Conservation (phyloP, 164 flowering plant genomes). For the Chimonanthus salicifolius region DNA sequence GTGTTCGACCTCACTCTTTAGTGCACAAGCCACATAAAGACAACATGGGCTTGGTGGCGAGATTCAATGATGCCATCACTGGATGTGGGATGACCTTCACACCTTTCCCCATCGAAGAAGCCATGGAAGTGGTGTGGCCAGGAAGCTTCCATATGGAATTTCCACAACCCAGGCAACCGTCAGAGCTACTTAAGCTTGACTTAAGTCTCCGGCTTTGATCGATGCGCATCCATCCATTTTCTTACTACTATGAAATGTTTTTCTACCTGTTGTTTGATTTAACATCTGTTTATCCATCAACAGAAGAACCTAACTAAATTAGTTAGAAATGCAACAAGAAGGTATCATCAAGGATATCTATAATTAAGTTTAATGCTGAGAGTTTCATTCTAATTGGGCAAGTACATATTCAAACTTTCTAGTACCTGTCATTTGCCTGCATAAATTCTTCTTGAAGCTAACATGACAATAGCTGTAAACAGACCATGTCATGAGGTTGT, state of each 20-base stretch:
- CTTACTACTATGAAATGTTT: background rate
- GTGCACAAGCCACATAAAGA: slow-evolving; percentile 22
- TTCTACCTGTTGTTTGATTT: slow-evolving; percentile 11
- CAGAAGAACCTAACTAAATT: slow-evolving; percentile 10
- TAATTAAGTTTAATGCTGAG: too few species aligned
- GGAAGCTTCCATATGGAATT: slow-evolving; percentile 32
- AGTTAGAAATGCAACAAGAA: slow-evolving; percentile 9
- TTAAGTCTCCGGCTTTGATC: slow-evolving; percentile 49
- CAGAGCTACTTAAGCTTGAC: slow-evolving; percentile 29
- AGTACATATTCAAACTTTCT: too few species aligned
- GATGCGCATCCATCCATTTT: background rate
- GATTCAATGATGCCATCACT: slow-evolving; percentile 16
- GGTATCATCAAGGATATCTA: background rate
- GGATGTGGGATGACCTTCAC: slow-evolving; percentile 19
- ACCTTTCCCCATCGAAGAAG: slow-evolving; percentile 16
- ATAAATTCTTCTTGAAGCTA: too few species aligned
- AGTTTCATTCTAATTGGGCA: too few species aligned
- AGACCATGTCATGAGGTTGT: too few species aligned
- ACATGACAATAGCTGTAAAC: too few species aligned
- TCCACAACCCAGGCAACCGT: slow-evolving; percentile 15
- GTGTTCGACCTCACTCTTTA: slow-evolving; percentile 30
- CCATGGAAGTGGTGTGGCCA: slow-evolving; percentile 37
- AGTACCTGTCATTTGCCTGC: too few species aligned
- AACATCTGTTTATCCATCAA: slow-evolving; percentile 6
- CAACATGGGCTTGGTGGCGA: slow-evolving; percentile 13